phyloP scores from a whole-genome alignment of 2,329 filamentous ascomycete species.

The Thelonectria rubi region DNA sequence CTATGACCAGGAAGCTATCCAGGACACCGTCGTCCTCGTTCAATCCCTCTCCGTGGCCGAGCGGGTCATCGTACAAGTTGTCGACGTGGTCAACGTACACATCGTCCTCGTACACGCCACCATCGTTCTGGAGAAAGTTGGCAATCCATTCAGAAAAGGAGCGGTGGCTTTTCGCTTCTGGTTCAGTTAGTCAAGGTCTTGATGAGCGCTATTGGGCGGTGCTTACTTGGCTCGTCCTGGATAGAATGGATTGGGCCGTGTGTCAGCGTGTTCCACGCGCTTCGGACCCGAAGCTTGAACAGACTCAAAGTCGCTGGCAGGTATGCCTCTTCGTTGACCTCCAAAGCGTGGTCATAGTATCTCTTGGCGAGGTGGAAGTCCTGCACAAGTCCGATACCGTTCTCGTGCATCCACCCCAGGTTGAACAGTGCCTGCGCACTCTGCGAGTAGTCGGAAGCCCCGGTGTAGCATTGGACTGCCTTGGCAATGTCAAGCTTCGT shows the following conservation, averaged over 20 bases:
- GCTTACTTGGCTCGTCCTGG: conserved; percentile 83
- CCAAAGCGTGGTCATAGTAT: conserved; percentile 91
- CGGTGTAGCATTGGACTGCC: conserved; percentile 91
- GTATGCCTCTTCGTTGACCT: conserved; percentile 93
- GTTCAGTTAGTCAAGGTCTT: conserved; percentile 41
- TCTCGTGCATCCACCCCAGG: conserved; percentile 99
- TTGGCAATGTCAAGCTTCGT: conserved; percentile 78
- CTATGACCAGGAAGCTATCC: conserved; percentile 86
- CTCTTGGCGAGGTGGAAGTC: conserved; percentile 97
- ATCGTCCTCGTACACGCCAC: no score
- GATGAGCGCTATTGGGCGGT: neutral
- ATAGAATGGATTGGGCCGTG: conserved; percentile 93
- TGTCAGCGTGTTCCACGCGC: conserved; percentile 94
- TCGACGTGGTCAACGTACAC: no score
- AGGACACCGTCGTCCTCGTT: conserved; percentile 78
- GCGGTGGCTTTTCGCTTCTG: conserved; percentile 76
- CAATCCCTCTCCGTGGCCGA: conserved; percentile 68
- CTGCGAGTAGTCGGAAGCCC: conserved; percentile 88
- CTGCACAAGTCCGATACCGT: conserved; percentile 89
- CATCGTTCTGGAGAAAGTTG: conserved; percentile 80
- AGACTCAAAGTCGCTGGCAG: conserved; percentile 90
- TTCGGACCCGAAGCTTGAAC: conserved; percentile 83
- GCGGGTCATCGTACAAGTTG: conserved; percentile 63
- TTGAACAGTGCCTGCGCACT: conserved; percentile 98
- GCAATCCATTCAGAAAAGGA: conserved; percentile 86